Evolutionary conservation across 1,284 basidiomycete species (phyloP).

Genomic region (Phylloboletellus chloephorus): DNA sequence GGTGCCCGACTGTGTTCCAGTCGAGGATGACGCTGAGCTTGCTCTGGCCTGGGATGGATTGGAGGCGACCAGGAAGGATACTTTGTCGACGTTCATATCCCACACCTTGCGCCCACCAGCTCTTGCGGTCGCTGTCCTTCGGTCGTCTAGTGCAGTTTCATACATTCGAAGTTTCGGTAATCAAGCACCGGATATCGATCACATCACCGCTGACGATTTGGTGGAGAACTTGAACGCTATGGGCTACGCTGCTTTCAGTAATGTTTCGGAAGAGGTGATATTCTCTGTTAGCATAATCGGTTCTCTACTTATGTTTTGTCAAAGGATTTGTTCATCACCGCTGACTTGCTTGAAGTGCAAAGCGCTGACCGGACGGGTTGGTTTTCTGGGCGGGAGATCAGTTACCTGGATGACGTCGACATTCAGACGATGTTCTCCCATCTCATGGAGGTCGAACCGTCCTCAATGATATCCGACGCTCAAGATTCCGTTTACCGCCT

Average conservation of each 20-base stretch:
- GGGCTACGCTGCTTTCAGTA: constrained; percentile 65
- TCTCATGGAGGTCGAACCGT: constrained; percentile 64
- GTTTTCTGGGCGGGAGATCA: constrained; percentile 56
- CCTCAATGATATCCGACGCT: constrained; percentile 60
- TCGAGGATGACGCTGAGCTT: constrained; percentile 38
- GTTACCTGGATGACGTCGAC: constrained; percentile 52
- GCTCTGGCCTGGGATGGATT: constrained; percentile 44
- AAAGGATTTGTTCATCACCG: constrained; percentile 68
- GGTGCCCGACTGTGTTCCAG: constrained; percentile 37
- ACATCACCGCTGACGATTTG: constrained; percentile 58
- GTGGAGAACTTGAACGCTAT: constrained; percentile 72
- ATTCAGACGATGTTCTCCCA: constrained; percentile 72
- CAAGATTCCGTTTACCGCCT: constrained; percentile 67
- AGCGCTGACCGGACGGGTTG: constrained; percentile 71
- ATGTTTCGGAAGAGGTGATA: constrained; percentile 67
- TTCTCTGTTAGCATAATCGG: not conserved
- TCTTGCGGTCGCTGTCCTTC: constrained; percentile 25
- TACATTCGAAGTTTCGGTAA: constrained; percentile 43
- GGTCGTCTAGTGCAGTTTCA: constrained; percentile 23
- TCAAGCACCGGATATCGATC: constrained; percentile 62
- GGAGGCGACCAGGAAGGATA: constrained; percentile 37
- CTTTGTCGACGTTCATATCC: constrained; percentile 46
- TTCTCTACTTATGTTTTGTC: constrained; percentile 9
- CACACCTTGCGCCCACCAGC: constrained; percentile 58
- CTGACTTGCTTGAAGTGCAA: constrained; percentile 74